Percentiles rank a stretch among this genome's conserved stretches.
These are phyloP conservation scores for Theobroma cacao DNA, from an alignment of 345 rosid species.

Conservation along the genomic window DNA sequence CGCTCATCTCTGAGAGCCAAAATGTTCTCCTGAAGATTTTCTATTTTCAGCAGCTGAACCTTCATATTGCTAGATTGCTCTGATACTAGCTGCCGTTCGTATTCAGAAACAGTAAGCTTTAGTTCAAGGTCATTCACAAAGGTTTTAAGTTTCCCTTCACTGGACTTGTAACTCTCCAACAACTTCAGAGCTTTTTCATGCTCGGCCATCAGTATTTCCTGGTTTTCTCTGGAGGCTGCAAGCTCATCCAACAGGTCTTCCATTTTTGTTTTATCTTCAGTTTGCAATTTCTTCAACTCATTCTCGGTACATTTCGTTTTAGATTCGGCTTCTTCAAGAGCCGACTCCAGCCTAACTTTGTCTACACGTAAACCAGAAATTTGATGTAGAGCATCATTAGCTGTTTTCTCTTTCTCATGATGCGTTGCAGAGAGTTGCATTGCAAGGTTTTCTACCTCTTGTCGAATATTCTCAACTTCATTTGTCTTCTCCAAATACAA, in stretches of 20 bases:
- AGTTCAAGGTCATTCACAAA: slow-evolving; percentile 39
- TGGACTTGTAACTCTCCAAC: slow-evolving; percentile 33
- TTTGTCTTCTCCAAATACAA: slow-evolving; percentile 28
- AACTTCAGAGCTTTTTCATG: slow-evolving; percentile 29
- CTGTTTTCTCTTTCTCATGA: slow-evolving; percentile 35
- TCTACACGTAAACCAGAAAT: slow-evolving; percentile 25
- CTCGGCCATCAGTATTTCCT: slow-evolving; percentile 28
- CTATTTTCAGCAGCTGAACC: slow-evolving; percentile 32
- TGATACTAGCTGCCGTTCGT: slow-evolving; percentile 38
- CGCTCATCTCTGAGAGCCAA: slow-evolving; percentile 33
- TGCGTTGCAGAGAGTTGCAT: slow-evolving; percentile 21
- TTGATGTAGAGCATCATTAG: slow-evolving; percentile 25
- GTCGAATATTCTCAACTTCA: slow-evolving; percentile 40
- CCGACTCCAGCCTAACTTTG: slow-evolving; percentile 30
- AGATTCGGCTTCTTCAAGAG: slow-evolving; percentile 18
- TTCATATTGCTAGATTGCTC: slow-evolving; percentile 38
- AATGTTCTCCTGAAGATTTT: slow-evolving; percentile 31
- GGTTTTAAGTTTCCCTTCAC: slow-evolving; percentile 44
- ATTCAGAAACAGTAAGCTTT: slow-evolving; percentile 53
- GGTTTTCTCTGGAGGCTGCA: slow-evolving; percentile 32
- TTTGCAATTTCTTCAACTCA: slow-evolving; percentile 24
- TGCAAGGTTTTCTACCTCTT: slow-evolving; percentile 24
- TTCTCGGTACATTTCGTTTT: slow-evolving; percentile 6
- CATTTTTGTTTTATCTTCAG: slow-evolving; percentile 26
- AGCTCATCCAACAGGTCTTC: slow-evolving; percentile 36